Evolutionary conservation across 1,284 basidiomycete genomes (phyloP).

Genomic region (Cryptococcus floricola): DNA sequence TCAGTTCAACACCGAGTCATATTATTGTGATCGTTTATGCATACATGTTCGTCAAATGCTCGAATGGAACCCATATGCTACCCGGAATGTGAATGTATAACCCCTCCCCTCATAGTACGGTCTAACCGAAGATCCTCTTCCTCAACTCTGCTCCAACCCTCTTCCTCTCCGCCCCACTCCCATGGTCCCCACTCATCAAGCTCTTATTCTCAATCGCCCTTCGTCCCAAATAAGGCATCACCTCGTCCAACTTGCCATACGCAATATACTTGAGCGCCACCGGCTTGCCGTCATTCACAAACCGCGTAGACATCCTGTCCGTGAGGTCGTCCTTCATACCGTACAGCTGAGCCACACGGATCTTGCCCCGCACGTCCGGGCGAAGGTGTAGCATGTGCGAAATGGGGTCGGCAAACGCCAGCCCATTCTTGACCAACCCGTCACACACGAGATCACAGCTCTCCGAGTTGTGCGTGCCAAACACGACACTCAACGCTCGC

Average conservation of each 20-base stretch:
- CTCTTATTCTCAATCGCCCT: conserved; percentile 76
- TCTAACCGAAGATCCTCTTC: conserved; percentile 49
- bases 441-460: conserved; percentile 62
- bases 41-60: background rate
- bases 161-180: conserved; percentile 57
- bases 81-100: background rate
- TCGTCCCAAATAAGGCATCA: conserved; percentile 69
- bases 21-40: background rate
- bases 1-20: too few relatives aligned
- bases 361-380: conserved; percentile 61
- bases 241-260: conserved; percentile 73
- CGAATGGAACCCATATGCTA: background rate
- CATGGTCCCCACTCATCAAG: conserved; percentile 58
- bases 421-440: conserved; percentile 58
- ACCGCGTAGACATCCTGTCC: conserved; percentile 61
- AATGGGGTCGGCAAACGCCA: conserved; percentile 50
- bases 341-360: conserved; percentile 77
- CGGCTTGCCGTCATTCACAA: conserved; percentile 57
- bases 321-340: conserved; percentile 86
- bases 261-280: conserved; percentile 80
- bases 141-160: conserved; percentile 57
- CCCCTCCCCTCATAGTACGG: background rate
- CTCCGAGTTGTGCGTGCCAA: conserved; percentile 80
- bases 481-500: conserved; percentile 65
- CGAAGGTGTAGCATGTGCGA: conserved; percentile 39